Evolutionary conservation across 2,329 filamentous ascomycete genomes (phyloP).

Genomic region (Fusarium sp.): DNA sequence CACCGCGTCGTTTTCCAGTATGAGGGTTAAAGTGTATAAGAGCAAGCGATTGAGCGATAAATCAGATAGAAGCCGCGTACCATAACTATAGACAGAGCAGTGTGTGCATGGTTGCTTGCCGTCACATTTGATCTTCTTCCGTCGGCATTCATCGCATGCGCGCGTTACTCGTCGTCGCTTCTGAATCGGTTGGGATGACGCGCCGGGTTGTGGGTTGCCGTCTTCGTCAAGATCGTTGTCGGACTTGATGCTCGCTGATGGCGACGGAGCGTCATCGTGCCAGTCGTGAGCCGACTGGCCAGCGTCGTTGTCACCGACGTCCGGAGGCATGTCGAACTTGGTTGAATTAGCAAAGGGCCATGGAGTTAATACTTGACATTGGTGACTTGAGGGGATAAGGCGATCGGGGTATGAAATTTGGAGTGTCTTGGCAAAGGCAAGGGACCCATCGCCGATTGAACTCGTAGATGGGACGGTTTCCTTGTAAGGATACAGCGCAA

Average conservation of each 20-base stretch:
- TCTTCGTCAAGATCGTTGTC: slow-evolving; percentile 54
- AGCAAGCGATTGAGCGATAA: background rate
- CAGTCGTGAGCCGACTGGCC: slow-evolving; percentile 49
- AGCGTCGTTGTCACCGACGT: slow-evolving; percentile 57
- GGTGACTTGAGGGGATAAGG: slow-evolving; percentile 12
- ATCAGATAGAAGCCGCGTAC: slow-evolving; percentile 59
- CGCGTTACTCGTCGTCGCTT: slow-evolving; percentile 82
- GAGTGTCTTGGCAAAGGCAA: slow-evolving; percentile 6
- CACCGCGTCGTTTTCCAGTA: background rate
- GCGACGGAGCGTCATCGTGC: slow-evolving; percentile 52
- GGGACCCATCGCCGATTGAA: slow-evolving; percentile 12
- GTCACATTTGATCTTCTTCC: slow-evolving; percentile 90
- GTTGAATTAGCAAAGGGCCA: slow-evolving; percentile 34
- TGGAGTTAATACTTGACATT: slow-evolving; percentile 6
- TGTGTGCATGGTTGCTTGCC: slow-evolving; percentile 92
- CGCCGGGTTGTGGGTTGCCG: slow-evolving; percentile 44
- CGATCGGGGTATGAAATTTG: slow-evolving; percentile 16
- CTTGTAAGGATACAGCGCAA: background rate
- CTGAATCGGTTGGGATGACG: slow-evolving; percentile 68
- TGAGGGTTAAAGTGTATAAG: background rate
- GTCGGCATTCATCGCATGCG: slow-evolving; percentile 83
- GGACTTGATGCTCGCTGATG: slow-evolving; percentile 55
- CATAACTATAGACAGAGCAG: slow-evolving; percentile 98
- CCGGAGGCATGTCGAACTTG: slow-evolving; percentile 47
- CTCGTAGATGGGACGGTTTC: background rate